phyloP scores from a whole-genome alignment of 345 rosid species.

The Cardamine occulta region DNA sequence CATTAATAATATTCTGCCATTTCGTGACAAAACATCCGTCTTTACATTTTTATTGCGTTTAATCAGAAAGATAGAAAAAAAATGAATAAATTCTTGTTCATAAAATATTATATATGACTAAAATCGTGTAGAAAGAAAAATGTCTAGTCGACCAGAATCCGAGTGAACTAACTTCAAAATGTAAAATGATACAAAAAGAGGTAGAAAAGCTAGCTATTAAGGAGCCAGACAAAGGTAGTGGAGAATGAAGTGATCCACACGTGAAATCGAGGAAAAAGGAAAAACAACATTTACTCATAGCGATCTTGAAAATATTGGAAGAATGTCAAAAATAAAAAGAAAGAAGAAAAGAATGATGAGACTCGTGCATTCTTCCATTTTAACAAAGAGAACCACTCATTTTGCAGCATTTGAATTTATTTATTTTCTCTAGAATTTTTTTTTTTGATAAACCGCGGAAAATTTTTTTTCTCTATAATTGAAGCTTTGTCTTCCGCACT shows the following conservation, averaged over 20 bases:
- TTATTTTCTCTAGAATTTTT: too few relatives aligned
- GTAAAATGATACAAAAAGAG: slow-evolving; percentile 1
- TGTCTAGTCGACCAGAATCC: not conserved
- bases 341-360: slow-evolving; percentile 36
- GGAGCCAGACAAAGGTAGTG: slow-evolving; percentile 22
- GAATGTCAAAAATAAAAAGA: not conserved
- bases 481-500: not conserved
- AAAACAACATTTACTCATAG: slow-evolving; percentile 24
- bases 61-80: too few relatives aligned
- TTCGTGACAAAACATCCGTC: too few relatives aligned
- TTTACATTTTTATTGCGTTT: too few relatives aligned
- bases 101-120: not conserved
- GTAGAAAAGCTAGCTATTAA: not conserved
- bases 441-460: too few relatives aligned
- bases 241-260: slow-evolving; percentile 54
- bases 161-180: not conserved
- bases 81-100: too few relatives aligned
- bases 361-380: slow-evolving; percentile 41
- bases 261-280: slow-evolving; percentile 49
- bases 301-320: slow-evolving; percentile 31
- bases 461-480: not conserved
- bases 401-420: not conserved
- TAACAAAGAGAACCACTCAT: slow-evolving; percentile 29
- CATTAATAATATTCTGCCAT: too few relatives aligned
- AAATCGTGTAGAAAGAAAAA: not conserved